Evolutionary conservation across 352 stramenopile species (phyloP), one percentile per base, ranked within the genome.

Genomic region (Peronospora tabacina): DNA sequence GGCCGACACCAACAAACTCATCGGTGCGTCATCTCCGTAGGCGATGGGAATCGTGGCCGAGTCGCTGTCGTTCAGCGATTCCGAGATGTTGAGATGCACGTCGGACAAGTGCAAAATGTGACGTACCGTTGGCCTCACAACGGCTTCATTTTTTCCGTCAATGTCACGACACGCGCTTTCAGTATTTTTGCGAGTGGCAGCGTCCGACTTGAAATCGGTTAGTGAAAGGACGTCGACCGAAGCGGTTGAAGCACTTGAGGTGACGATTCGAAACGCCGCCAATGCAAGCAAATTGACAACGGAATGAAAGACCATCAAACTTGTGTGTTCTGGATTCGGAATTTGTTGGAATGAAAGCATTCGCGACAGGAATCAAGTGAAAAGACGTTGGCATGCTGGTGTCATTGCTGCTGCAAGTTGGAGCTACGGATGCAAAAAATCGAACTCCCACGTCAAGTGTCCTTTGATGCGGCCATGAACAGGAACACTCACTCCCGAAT

Each of bases 81-180:
- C 11, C n/a, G 77, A 86, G 24, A 85, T 62, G 48, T 89, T 87
- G 28, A 91, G 56, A 35, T 91, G 76, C 11, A 89, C 77, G 43
- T 91, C 80, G 13, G 77, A 87, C 44, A 89, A 88, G 62, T 91
- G 76, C 48, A 91, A 61, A 53, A 91, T 89, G 32, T 75, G 60
- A 12, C 50, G 45, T 13, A 61, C 38, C n/a, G 17, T 48, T 24
- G 15, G 9, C 5, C n/a, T 10, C 15, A 0, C 34, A 19, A 12
- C 16, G 3, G 13, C 9, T 5, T 39, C 12, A 15, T 12, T 1
- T 1, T 0, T 19, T 16, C 34, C 9, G 7, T 12, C 3, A 37
- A 13, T 2, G 5, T 37, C 33, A 37, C 12, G 12, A 13, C 7
- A 9, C 12, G 33, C 5, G 33, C 33, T 37, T 15, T 8, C 9